These are phyloP conservation scores for Uncinocarpus reesii DNA, from an alignment of 2,329 filamentous ascomycete species.

Conservation along the genomic window DNA sequence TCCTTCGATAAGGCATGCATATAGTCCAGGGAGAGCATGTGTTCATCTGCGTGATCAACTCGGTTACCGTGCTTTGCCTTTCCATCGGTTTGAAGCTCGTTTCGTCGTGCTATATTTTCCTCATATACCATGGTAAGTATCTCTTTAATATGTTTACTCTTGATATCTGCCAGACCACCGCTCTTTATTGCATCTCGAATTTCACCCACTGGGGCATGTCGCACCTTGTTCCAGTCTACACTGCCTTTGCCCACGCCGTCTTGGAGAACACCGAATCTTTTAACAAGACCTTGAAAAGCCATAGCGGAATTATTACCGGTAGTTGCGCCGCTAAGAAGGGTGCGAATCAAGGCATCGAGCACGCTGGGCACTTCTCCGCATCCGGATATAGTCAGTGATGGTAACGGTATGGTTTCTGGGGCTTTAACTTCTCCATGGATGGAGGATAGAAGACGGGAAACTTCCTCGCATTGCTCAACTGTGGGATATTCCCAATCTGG, in stretches of 20 bases:
- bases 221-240: slow-evolving; percentile 65
- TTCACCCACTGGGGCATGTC: slow-evolving; percentile 47
- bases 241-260: slow-evolving; percentile 58
- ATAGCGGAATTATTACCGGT: slow-evolving; percentile 50
- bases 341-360: slow-evolving; percentile 53
- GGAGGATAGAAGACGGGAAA: slow-evolving; percentile 54
- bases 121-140: slow-evolving; percentile 63
- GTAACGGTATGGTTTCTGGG: slow-evolving; percentile 58
- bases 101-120: slow-evolving; percentile 52
- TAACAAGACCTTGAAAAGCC: slow-evolving; percentile 56
- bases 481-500: slow-evolving; percentile 58
- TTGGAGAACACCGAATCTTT: slow-evolving; percentile 53
- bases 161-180: slow-evolving; percentile 61
- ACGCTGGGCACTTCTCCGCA: slow-evolving; percentile 58
- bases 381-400: slow-evolving; percentile 61
- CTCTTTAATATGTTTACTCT: slow-evolving; percentile 61
- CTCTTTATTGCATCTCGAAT: slow-evolving; percentile 59
- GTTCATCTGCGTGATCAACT: slow-evolving; percentile 46
- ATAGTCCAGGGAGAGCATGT: slow-evolving; percentile 56
- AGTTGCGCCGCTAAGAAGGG: slow-evolving; percentile 52
- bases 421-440: slow-evolving; percentile 55
- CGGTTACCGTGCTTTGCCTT: slow-evolving; percentile 39
- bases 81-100: slow-evolving; percentile 39
- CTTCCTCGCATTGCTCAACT: slow-evolving; percentile 56
- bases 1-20: slow-evolving; percentile 46